These are phyloP conservation scores for Musa acuminata DNA, from an alignment of 176 grass and related monocot genomes.

Conservation along the genomic window DNA sequence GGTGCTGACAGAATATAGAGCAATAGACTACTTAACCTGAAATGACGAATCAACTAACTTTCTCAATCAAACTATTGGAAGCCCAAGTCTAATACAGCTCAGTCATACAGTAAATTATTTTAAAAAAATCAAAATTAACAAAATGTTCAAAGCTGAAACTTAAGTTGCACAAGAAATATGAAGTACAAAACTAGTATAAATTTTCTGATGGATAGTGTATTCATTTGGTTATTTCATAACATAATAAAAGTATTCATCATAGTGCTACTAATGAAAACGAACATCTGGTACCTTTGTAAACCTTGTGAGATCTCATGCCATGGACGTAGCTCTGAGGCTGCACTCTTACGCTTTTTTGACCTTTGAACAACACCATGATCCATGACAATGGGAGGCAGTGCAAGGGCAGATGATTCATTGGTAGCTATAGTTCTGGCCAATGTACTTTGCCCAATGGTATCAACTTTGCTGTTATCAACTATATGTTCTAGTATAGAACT, in stretches of 20 bases:
- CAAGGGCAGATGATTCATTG: constrained; percentile 14
- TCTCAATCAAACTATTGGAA: constrained; percentile 82
- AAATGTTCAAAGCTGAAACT: neutral
- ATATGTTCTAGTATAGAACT: constrained; percentile 33
- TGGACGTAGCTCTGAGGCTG: constrained; percentile 33
- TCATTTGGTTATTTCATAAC: neutral
- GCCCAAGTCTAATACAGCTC: constrained; percentile 73
- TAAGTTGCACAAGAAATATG: constrained; percentile 14
- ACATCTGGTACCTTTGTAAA: constrained; percentile 50
- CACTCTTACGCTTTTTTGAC: constrained; percentile 71
- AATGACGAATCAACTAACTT: constrained; percentile 40
- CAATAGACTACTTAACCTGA: constrained; percentile 18
- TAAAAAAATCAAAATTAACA: constrained; percentile 15
- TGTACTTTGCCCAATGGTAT: constrained; percentile 27
- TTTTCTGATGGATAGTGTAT: neutral
- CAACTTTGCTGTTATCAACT: constrained; percentile 44
- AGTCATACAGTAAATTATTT: constrained; percentile 38
- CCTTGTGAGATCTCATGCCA: constrained; percentile 56
- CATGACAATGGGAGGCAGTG: constrained; percentile 25
- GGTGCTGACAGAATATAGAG: constrained; percentile 18
- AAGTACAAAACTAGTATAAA: constrained; percentile 3
- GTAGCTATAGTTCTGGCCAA: constrained; percentile 9
- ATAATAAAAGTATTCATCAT: neutral
- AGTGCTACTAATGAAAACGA: constrained; percentile 14
- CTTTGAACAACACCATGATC: constrained; percentile 22